Evolutionary conservation across 768 basidiomycete genomes (phyloP), one percentile per base, ranked within the genome.

Genomic region (Pisolithus tinctorius): DNA sequence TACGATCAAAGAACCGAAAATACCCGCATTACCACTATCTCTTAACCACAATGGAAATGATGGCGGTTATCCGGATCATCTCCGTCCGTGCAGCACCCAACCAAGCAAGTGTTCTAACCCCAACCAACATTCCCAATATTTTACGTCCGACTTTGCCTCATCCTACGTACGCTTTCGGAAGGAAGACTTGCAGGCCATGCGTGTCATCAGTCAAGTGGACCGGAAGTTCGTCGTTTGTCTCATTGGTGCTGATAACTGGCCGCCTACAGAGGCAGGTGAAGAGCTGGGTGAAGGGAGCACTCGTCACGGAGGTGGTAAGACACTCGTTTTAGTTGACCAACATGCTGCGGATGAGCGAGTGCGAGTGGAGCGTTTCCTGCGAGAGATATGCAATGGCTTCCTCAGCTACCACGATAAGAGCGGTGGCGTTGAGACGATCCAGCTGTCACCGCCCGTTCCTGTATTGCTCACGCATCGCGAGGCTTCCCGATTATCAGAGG

Each of bases 281-380:
- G 55, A 51, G 50, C 34, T 52, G 38, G 49, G 50, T 45, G 57
- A 67, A 5, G 29, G 43, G 40, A 54, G 53, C 42, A 47, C 17
- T 6, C 16, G 6, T 25, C 57, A 57, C 44, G 56, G 65, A 27
- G 57, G 39, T 38, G 55, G 51, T 42, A 58, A 57, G 49, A 63
- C 69, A 1, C 76, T 98, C 29, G 73, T 95, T 30, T 75, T 98
- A 47, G 76, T 99, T 44, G 96, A 99, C 71, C 96, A 99, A 66
- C 96, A 99, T 64, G 96, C 96, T 11, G 95, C 94, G n/a, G 92
- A 96, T 63, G 96, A 99, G 68, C 83, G 96, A 20, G 73, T 97
- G 42, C 83, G 94, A 20, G 90, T 98, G 52, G 96, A 99, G 69
- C 69, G 72, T 26, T 87, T 90, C 64, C 74, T 95, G 58, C 76